Base-by-base conservation (phyloP, 2,329 filamentous ascomycete species). In the Scedosporium minutisporum region DNA sequence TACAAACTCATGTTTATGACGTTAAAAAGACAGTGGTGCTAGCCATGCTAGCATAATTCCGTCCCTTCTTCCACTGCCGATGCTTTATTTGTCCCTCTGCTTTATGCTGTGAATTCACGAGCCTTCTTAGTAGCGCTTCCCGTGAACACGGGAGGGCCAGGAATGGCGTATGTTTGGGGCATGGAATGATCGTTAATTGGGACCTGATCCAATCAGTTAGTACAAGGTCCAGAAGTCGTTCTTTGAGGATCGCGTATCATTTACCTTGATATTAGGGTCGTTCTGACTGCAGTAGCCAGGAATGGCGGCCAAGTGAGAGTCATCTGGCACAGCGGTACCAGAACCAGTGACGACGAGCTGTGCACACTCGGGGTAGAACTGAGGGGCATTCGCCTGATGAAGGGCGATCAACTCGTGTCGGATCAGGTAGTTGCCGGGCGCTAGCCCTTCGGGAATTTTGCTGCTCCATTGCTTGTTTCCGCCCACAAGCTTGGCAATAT, bases 291-390 rank as follows among this genome's bases (percentile, higher is more conserved):
- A 77, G 64, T 77, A 75, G 62, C 75, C 75, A 6, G 66, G 42
- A 62, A 71, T 70, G 1, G 72, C 74, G 2, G 70, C 66, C 64
- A 80, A 74, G 69, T 80, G 76, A 1, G 74, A 64, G 3, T 74
- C 75, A 64, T 65, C 29, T 25, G 64, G 64, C 57, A 65, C 65
- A 25, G 65, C 65, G 29, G 62, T 64, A 18, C 69, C 82, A 51
- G 75, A 73, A 61, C 83, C 82, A 41, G 79, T 81, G 65, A 87
- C 74, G 69, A 84, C 77, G 65, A 88, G 69, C 76, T 88, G 86
- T 67, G 85, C 75, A 71, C 86, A 83, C 66, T 80, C 77, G 63
- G 81, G 80, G 73, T 83, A 83, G 72, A 81, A 81, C 72, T 82
- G 79, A 60, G 79, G 78, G 25, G 73, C 70, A 2, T 72, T 71